phyloP scores from a whole-genome alignment of 1,284 basidiomycete genomes.

The Apiotrichum gracile region DNA sequence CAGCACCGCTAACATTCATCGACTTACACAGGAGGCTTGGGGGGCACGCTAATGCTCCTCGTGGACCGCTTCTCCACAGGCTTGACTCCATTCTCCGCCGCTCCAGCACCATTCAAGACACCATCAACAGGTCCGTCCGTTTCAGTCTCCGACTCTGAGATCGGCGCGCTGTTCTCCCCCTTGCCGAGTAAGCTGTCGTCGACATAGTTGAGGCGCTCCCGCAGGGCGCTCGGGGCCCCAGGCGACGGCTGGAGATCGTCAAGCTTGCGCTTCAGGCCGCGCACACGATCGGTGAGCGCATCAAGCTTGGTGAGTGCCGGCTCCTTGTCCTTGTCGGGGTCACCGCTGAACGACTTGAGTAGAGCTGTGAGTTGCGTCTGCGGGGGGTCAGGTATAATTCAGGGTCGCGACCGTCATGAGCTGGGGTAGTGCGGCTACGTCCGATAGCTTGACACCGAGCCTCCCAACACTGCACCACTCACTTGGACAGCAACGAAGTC shows the following conservation, averaged over 20 bases:
- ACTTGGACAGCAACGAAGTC: constrained; percentile 34
- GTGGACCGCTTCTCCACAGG: neutral
- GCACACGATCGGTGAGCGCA: constrained; percentile 32
- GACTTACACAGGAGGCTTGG: neutral
- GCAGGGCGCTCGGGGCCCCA: constrained; percentile 2
- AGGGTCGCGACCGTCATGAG: neutral
- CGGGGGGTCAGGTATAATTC: neutral
- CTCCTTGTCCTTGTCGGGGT: constrained; percentile 15
- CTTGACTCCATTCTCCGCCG: neutral
- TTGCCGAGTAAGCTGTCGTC: constrained; percentile 9
- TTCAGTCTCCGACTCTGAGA: neutral
- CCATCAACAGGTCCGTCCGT: neutral
- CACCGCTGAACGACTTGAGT: constrained; percentile 18
- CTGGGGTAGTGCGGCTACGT: neutral
- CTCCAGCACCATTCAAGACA: neutral
- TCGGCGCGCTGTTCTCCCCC: neutral
- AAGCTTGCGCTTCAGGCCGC: constrained; percentile 48
- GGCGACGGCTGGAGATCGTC: constrained; percentile 16
- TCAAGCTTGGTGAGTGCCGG: constrained; percentile 28
- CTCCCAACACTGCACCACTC: neutral
- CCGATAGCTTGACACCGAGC: neutral
- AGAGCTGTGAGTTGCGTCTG: constrained; percentile 19
- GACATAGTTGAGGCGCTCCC: constrained; percentile 13
- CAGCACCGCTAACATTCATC: neutral
- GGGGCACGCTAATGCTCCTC: neutral